phyloP scores from a whole-genome alignment of 129 eudicot genomes.

The Centaurea solstitialis region DNA sequence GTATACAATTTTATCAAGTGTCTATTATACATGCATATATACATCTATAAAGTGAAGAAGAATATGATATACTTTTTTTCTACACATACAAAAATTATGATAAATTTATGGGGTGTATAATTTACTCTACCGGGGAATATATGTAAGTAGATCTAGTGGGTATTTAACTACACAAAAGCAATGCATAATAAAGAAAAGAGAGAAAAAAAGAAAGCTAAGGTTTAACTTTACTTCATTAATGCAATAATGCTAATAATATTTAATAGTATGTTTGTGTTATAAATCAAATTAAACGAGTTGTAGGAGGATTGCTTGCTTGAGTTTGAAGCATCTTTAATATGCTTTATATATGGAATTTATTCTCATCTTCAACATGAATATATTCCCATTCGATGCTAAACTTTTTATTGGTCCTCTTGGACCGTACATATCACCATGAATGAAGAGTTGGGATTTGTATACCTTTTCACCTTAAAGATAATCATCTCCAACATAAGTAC shows the following conservation, averaged over 20 bases:
- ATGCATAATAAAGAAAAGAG: constrained; percentile 26
- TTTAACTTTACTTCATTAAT: constrained; percentile 54
- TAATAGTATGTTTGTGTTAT: constrained; percentile 8
- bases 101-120: not conserved
- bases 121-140: not conserved
- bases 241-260: constrained; percentile 4
- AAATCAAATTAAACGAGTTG: constrained; percentile 18
- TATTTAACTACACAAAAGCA: constrained; percentile 25
- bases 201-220: constrained; percentile 44
- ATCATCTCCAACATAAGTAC: not conserved
- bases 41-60: too few relatives aligned
- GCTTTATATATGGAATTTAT: constrained; percentile 59
- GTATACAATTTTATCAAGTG: too few relatives aligned
- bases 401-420: constrained; percentile 25
- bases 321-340: constrained; percentile 65
- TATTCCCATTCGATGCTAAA: constrained; percentile 53
- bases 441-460: constrained; percentile 26
- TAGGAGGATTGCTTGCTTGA: constrained; percentile 66
- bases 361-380: constrained; percentile 63
- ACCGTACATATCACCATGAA: constrained; percentile 24
- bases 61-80: not conserved
- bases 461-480: constrained; percentile 24
- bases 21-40: too few relatives aligned
- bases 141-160: constrained; percentile 30
- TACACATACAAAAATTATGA: not conserved